Conservation (phyloP, 2,329 filamentous ascomycete genomes). For the Alternaria gaisen region DNA sequence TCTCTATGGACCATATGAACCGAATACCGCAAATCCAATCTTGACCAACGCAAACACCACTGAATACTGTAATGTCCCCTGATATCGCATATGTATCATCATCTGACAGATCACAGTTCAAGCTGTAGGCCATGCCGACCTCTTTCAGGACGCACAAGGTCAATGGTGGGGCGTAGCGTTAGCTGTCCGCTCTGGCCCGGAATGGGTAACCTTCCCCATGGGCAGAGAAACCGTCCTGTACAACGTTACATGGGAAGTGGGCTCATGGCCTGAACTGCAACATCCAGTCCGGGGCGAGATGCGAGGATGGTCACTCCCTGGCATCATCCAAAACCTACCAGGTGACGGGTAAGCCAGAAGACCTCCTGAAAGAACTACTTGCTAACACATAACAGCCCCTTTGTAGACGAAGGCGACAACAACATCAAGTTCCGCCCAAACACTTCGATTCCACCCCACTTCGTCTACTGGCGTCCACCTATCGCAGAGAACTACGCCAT, state of each 20-base stretch:
- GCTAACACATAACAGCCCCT: constrained; percentile 36
- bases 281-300: constrained; percentile 57
- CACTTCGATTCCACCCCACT: constrained; percentile 59
- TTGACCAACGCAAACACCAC: constrained; percentile 51
- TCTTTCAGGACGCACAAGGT: constrained; percentile 35
- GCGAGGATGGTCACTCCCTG: constrained; percentile 53
- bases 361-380: background rate
- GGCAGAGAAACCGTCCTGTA: constrained; percentile 35
- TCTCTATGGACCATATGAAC: constrained; percentile 50
- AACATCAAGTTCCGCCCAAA: constrained; percentile 57
- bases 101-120: constrained; percentile 17
- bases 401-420: constrained; percentile 55
- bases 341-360: constrained; percentile 47
- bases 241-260: constrained; percentile 33
- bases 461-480: constrained; percentile 65
- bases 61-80: constrained; percentile 36
- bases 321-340: constrained; percentile 43
- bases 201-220: constrained; percentile 31
- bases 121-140: constrained; percentile 39
- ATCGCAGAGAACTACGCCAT: constrained; percentile 57
- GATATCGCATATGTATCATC: background rate
- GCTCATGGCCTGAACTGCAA: constrained; percentile 56
- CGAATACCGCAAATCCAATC: constrained; percentile 50
- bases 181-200: constrained; percentile 26
- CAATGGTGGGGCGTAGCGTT: constrained; percentile 38